These are phyloP conservation scores for Fusarium pseudocircinatum DNA, from an alignment of 2,329 filamentous ascomycete species.

Conservation along the genomic window DNA sequence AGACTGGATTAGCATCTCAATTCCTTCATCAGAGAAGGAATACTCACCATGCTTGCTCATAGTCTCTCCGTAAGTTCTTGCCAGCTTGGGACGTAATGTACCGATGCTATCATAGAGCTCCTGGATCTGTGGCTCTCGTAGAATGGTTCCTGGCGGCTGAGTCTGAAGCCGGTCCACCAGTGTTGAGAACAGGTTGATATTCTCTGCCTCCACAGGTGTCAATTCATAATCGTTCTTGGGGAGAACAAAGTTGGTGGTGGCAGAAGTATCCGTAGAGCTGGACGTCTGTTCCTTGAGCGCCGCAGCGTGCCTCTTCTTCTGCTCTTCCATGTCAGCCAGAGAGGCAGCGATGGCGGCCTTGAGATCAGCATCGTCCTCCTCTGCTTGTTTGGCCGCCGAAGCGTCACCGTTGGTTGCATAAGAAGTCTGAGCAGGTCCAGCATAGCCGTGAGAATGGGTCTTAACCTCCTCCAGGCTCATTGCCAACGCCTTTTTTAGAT, in stretches of 20 bases:
- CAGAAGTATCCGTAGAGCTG: conserved; percentile 47
- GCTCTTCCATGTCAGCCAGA: conserved; percentile 95
- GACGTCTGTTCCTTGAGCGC: conserved; percentile 82
- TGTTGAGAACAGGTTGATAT: conserved; percentile 95
- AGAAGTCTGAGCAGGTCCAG: conserved; percentile 62
- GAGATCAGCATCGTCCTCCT: conserved; percentile 92
- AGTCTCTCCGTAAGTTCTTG: conserved; percentile 94
- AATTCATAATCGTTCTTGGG: conserved; percentile 96
- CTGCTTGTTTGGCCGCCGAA: conserved; percentile 59
- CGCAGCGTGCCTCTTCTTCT: conserved; percentile 90
- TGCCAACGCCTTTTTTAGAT: conserved; percentile 89
- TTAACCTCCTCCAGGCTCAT: conserved; percentile 98
- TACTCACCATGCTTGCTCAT: conserved; percentile 96
- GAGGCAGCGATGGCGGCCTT: conserved; percentile 96
- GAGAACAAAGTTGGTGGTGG: conserved; percentile 62
- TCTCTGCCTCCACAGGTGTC: conserved; percentile 92
- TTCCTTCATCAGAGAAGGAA: not conserved
- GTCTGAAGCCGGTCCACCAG: conserved; percentile 94
- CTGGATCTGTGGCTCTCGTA: conserved; percentile 97
- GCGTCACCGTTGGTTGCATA: conserved; percentile 51
- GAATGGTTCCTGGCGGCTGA: conserved; percentile 92
- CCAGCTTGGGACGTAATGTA: conserved; percentile 90
- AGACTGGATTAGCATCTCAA: conserved; percentile 24
- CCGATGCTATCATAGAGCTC: conserved; percentile 98
- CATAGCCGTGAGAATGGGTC: conserved; percentile 77